These are phyloP conservation scores for Phaeodactylum tricornutum DNA, from an alignment of 108 stramenopile species.

Conservation along the genomic window DNA sequence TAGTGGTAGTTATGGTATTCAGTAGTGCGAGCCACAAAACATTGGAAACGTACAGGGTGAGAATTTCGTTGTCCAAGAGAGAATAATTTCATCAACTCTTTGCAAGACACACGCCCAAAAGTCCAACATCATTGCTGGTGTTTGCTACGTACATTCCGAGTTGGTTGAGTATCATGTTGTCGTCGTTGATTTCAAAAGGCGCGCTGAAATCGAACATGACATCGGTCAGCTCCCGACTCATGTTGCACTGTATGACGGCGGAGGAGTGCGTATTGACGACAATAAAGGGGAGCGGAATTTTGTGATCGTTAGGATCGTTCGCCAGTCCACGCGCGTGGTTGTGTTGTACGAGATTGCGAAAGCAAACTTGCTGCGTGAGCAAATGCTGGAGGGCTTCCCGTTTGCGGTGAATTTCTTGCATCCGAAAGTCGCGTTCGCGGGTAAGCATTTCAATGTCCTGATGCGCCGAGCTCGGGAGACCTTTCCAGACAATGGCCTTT, in stretches of 20 bases:
- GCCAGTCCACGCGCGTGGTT: constrained; percentile 36
- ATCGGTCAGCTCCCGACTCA: constrained; percentile 71
- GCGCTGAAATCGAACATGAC: constrained; percentile 87
- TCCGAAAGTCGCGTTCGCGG: constrained; percentile 29
- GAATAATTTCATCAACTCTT: constrained; percentile 3
- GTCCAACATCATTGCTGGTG: too few relatives aligned
- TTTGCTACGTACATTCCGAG: constrained; percentile 65
- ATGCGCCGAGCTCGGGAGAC: constrained; percentile 46
- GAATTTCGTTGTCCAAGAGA: constrained; percentile 3
- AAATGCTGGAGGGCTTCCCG: constrained; percentile 67
- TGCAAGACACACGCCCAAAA: too few relatives aligned
- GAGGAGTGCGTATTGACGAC: constrained; percentile 72
- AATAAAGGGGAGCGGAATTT: constrained; percentile 88
- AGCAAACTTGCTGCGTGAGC: constrained; percentile 79
- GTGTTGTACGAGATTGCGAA: constrained; percentile 65
- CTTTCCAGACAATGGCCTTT: constrained; percentile 82
- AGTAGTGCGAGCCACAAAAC: neutral
- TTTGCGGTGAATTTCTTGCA: constrained; percentile 49
- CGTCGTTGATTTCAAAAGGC: constrained; percentile 93
- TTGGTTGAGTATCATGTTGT: constrained; percentile 88
- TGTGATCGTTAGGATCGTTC: constrained; percentile 15
- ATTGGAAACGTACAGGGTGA: neutral
- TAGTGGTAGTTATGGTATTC: constrained; percentile 5
- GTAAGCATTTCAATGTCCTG: constrained; percentile 40
- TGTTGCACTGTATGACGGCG: constrained; percentile 89